These are phyloP conservation scores for Gnomoniopsis sp. DNA, from an alignment of 2,329 filamentous ascomycete genomes.

Conservation along the genomic window DNA sequence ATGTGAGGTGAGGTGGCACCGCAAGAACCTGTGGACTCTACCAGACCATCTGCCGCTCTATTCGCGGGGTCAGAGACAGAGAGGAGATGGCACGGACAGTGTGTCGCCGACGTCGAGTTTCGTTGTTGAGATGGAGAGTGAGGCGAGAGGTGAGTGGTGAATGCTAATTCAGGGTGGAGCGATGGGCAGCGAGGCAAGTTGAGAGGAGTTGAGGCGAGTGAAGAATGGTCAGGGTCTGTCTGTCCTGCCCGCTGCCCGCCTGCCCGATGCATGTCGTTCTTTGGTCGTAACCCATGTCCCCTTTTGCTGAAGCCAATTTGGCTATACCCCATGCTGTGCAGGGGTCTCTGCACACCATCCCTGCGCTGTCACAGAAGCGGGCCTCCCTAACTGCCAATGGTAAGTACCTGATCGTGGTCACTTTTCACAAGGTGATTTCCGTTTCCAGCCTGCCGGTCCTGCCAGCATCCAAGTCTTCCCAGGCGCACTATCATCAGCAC, in stretches of 20 bases:
- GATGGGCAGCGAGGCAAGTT: background rate
- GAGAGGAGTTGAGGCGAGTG: background rate
- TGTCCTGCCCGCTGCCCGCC: background rate
- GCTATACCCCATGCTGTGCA: background rate
- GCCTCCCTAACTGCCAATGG: background rate
- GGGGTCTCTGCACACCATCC: background rate
- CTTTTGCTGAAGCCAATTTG: background rate
- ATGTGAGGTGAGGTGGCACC: constrained; percentile 3
- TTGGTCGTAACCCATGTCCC: background rate
- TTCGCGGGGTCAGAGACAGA: background rate
- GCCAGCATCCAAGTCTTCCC: background rate
- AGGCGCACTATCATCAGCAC: too few relatives aligned
- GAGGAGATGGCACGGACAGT: background rate
- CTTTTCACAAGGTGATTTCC: too few relatives aligned
- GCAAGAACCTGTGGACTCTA: background rate
- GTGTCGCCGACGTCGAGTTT: background rate
- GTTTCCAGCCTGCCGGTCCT: too few relatives aligned
- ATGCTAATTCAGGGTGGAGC: too few relatives aligned
- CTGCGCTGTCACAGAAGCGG: background rate
- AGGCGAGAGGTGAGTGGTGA: background rate
- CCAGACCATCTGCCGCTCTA: background rate
- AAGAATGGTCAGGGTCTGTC: background rate
- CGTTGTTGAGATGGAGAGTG: background rate
- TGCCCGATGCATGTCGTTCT: background rate
- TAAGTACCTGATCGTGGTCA: background rate